Evolutionary conservation across 1,284 basidiomycete genomes (phyloP).

Genomic region (Schizopora paradoxa): DNA sequence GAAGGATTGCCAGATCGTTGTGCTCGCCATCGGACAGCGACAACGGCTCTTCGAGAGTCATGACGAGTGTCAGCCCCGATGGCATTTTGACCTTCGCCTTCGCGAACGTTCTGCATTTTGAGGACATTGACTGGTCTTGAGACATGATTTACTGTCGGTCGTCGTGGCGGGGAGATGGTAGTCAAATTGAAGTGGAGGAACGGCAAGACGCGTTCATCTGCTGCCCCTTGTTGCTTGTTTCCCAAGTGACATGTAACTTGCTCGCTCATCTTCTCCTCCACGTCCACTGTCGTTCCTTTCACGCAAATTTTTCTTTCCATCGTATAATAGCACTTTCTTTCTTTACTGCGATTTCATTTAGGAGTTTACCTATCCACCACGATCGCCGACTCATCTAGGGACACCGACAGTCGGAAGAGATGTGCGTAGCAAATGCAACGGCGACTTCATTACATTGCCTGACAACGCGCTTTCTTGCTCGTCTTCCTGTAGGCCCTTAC

Average conservation of each 20-base stretch:
- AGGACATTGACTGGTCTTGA: neutral
- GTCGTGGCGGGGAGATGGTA: neutral
- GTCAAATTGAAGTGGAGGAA: neutral
- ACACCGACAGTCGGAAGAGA: neutral
- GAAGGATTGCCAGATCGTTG: slow-evolving; percentile 51
- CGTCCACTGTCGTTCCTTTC: no score
- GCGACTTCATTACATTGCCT: neutral
- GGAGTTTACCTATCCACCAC: no score
- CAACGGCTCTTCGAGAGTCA: neutral
- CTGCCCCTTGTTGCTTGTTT: no score
- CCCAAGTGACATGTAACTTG: no score
- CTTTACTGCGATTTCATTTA: no score
- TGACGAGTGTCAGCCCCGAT: slow-evolving; percentile 11
- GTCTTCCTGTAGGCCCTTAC: slow-evolving; percentile 53
- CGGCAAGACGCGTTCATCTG: neutral
- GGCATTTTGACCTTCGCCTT: slow-evolving; percentile 3
- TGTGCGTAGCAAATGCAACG: no score
- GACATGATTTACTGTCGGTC: neutral
- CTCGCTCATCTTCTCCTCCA: no score
- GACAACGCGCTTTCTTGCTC: slow-evolving; percentile 2
- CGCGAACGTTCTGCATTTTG: neutral
- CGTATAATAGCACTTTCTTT: no score
- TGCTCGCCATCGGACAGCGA: neutral
- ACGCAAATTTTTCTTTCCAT: no score
- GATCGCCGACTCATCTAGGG: neutral